Percentiles rank a stretch among this genome's conserved stretches.
Conservation (phyloP, 495 filamentous ascomycete species). For the Arthonia radiata region DNA sequence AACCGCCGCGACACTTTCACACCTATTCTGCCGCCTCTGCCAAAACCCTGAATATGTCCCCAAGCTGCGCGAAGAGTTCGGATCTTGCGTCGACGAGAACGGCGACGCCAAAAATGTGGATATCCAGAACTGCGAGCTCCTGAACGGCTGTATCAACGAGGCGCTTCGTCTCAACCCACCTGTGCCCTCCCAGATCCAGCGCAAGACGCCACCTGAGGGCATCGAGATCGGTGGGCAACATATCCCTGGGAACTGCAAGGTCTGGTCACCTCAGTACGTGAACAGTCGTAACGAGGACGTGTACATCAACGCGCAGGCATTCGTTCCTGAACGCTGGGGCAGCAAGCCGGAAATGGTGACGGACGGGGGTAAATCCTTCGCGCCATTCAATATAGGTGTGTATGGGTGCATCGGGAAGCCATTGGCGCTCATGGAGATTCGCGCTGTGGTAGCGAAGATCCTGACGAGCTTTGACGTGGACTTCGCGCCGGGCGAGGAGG, state of each 20-base stretch:
- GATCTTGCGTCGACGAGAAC: no score
- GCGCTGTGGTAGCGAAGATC: conserved; percentile 14
- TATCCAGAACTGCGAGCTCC: no score
- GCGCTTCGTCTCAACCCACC: conserved; percentile 2
- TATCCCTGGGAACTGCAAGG: conserved; percentile 12
- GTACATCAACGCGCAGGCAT: conserved; percentile 8
- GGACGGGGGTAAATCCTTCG: conserved; percentile 13
- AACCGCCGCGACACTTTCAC: no score
- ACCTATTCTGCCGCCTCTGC: no score
- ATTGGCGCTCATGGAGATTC: conserved; percentile 15
- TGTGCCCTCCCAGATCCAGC: conserved; percentile 1
- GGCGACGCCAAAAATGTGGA: no score
- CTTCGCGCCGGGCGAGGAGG: conserved; percentile 13
- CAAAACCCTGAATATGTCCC: no score
- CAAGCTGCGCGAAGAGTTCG: no score
- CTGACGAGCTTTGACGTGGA: conserved; percentile 13
- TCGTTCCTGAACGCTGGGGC: conserved; percentile 14
- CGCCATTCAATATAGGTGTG: conserved; percentile 12
- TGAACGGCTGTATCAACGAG: conserved; percentile 3
- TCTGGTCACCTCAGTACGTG: no score
- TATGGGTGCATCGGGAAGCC: conserved; percentile 11
- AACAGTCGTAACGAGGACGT: conserved; percentile 2
- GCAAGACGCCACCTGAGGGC: conserved; percentile 8
- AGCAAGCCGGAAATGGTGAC: conserved; percentile 13
- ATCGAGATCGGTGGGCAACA: conserved; percentile 8